Conservation (phyloP, 1,284 basidiomycete species). For the Meira miltonrushii region DNA sequence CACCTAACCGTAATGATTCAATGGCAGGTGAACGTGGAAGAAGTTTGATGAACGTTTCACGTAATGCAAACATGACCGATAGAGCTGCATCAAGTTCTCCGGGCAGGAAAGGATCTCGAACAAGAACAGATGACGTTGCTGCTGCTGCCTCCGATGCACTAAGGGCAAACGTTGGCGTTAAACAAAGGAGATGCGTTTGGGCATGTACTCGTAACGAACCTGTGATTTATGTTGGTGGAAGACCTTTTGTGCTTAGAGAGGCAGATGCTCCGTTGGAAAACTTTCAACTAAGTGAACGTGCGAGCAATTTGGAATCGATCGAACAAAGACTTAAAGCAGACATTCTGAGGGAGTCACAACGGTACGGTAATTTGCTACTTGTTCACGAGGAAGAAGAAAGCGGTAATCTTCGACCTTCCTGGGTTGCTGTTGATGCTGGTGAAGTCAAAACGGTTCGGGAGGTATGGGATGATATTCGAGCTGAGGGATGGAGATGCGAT, state of each 20-base stretch:
- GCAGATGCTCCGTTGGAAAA: constrained; percentile 75
- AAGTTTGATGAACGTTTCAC: too few species aligned
- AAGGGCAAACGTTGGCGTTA: neutral
- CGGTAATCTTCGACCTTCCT: constrained; percentile 71
- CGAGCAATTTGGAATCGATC: constrained; percentile 91
- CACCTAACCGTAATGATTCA: neutral
- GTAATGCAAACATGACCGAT: neutral
- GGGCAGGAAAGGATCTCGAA: neutral
- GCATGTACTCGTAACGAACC: constrained; percentile 63
- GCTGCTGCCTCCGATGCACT: neutral
- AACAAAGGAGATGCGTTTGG: constrained; percentile 40
- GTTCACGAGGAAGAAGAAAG: constrained; percentile 69
- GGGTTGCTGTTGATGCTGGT: constrained; percentile 80
- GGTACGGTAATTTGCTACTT: constrained; percentile 82
- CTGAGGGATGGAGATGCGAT: constrained; percentile 62
- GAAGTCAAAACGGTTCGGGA: constrained; percentile 85
- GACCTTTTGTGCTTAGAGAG: constrained; percentile 94
- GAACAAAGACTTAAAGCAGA: constrained; percentile 80
- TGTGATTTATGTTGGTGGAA: constrained; percentile 87
- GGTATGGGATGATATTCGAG: constrained; percentile 82
- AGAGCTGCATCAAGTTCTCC: constrained; percentile 4
- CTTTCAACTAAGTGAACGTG: constrained; percentile 78
- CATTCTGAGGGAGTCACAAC: constrained; percentile 80
- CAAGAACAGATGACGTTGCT: neutral
- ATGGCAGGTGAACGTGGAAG: neutral